These are phyloP conservation scores for Aspergillus intermedius DNA, from an alignment of 2,329 filamentous ascomycete species.

Conservation along the genomic window DNA sequence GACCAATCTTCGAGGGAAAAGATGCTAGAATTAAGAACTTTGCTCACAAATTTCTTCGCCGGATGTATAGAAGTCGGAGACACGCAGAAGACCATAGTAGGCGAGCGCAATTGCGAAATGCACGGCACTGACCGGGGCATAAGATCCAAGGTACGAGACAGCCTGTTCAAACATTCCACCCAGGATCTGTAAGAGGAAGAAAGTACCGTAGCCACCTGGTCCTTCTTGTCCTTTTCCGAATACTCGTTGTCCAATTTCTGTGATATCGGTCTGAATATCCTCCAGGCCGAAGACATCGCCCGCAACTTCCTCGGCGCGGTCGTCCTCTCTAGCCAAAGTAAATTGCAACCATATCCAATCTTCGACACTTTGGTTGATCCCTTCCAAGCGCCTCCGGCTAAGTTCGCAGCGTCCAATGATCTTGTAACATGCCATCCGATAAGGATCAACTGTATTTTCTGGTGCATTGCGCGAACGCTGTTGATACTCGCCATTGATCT, in stretches of 20 bases:
- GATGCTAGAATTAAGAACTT: not conserved
- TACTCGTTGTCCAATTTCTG: slow-evolving; percentile 83
- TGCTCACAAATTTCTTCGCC: slow-evolving; percentile 60
- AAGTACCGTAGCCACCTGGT: slow-evolving; percentile 75
- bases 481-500: slow-evolving; percentile 83
- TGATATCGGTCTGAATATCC: slow-evolving; percentile 70
- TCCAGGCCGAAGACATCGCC: slow-evolving; percentile 57
- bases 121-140: slow-evolving; percentile 86
- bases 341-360: slow-evolving; percentile 65
- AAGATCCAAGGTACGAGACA: slow-evolving; percentile 81
- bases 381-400: slow-evolving; percentile 50
- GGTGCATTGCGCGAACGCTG: slow-evolving; percentile 77
- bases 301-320: slow-evolving; percentile 55
- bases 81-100: slow-evolving; percentile 82
- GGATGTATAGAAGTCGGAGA: slow-evolving; percentile 70
- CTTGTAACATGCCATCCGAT: slow-evolving; percentile 96
- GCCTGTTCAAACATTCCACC: slow-evolving; percentile 93
- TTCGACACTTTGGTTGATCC: slow-evolving; percentile 54
- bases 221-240: slow-evolving; percentile 79
- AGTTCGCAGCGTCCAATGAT: slow-evolving; percentile 75
- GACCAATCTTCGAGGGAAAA: slow-evolving; percentile 1
- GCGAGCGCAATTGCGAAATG: slow-evolving; percentile 88
- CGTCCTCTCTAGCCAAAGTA: slow-evolving; percentile 55
- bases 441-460: slow-evolving; percentile 84
- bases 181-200: slow-evolving; percentile 86